Evolutionary conservation across 1,284 basidiomycete species (phyloP).

Genomic region (Moesziomyces aphidis): DNA sequence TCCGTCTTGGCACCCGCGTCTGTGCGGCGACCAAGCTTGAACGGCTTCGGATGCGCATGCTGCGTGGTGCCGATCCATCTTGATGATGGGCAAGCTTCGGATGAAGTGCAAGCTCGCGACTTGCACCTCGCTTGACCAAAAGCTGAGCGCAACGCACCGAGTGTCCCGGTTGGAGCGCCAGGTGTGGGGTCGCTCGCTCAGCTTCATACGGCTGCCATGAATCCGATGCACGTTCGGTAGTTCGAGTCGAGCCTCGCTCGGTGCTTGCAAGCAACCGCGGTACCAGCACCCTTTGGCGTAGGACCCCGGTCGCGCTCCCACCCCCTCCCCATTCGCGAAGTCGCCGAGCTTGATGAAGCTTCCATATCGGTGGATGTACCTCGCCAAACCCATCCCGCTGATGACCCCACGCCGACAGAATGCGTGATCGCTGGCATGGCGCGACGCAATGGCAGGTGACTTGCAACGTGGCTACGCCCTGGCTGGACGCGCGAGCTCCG

Average conservation of each 20-base stretch:
- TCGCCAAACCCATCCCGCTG: neutral
- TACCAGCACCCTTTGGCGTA: neutral
- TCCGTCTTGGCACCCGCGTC: too few relatives aligned
- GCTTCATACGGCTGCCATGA: neutral
- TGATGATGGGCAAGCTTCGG: neutral
- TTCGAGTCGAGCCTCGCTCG: neutral
- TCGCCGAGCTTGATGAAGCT: neutral
- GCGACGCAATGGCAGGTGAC: constrained; percentile 3
- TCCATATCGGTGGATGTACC: neutral
- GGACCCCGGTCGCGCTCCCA: too few relatives aligned
- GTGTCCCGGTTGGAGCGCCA: neutral
- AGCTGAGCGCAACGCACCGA: too few relatives aligned
- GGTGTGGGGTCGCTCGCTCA: too few relatives aligned
- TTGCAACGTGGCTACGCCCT: too few relatives aligned
- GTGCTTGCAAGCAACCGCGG: neutral
- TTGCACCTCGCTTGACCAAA: neutral
- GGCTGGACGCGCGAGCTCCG: too few relatives aligned
- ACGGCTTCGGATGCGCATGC: too few relatives aligned
- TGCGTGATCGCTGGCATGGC: too few relatives aligned
- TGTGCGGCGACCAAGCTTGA: neutral
- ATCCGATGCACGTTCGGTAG: neutral
- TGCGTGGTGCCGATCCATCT: neutral
- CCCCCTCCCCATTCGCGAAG: neutral
- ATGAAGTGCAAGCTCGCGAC: neutral
- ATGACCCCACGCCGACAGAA: too few relatives aligned